Evolutionary conservation across 2,329 filamentous ascomycete genomes (phyloP).

Genomic region (Phaeophleospora eucalypticola): DNA sequence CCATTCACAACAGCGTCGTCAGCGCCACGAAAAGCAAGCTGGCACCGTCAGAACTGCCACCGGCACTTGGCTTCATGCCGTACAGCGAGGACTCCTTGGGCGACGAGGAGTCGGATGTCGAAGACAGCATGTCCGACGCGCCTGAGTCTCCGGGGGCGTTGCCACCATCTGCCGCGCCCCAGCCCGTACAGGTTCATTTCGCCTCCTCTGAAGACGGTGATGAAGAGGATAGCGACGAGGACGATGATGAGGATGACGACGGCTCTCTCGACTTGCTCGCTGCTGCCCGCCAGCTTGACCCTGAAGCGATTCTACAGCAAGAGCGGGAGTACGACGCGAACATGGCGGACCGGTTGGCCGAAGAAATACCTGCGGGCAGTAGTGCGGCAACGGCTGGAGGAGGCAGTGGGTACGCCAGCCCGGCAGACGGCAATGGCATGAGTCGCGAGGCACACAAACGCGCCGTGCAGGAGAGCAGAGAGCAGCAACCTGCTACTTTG

Average conservation of each 20-base stretch:
- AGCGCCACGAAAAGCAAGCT: conserved; percentile 64
- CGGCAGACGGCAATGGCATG: conserved; percentile 24
- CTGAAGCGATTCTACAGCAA: conserved; percentile 36
- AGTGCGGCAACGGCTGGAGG: conserved; percentile 47
- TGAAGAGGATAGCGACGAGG: conserved; percentile 31
- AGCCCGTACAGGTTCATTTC: conserved; percentile 30
- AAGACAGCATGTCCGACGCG: conserved; percentile 26
- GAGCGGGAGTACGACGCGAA: conserved; percentile 47
- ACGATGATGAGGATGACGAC: conserved; percentile 33
- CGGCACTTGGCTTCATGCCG: conserved; percentile 40
- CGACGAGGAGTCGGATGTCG: conserved; percentile 35
- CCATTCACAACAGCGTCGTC: conserved; percentile 64
- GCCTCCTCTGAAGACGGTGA: conserved; percentile 28
- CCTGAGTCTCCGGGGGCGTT: conserved; percentile 20
- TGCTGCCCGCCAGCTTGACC: conserved; percentile 41
- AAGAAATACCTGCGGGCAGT: conserved; percentile 48
- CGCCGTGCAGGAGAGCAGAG: conserved; percentile 14
- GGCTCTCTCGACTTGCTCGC: conserved; percentile 45
- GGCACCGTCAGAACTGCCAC: conserved; percentile 42
- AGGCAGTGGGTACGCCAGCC: conserved; percentile 46
- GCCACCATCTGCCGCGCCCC: conserved; percentile 30
- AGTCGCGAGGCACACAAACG: conserved; percentile 17
- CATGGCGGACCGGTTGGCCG: conserved; percentile 45
- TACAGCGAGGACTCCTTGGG: conserved; percentile 34
- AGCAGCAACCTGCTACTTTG: conserved; percentile 9